Base-by-base conservation (phyloP, 116 monocot species). In the Posidonia oceanica region DNA sequence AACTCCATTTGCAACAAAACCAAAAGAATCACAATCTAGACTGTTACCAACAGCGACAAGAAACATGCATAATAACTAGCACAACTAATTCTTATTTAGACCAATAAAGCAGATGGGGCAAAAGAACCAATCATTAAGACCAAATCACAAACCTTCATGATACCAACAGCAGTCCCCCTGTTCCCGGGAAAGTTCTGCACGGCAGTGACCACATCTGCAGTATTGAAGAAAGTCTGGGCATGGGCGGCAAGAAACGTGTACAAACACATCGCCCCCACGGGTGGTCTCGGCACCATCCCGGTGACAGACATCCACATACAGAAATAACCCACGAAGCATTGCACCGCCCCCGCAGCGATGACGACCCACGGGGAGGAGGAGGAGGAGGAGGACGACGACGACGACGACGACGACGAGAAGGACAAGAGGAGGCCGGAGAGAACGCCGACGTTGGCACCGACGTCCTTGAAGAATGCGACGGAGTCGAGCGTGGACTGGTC, bases 391-490 rank as follows among this genome's bases (percentile, higher is more conserved):
- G n/a, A n/a, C n/a, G n/a, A n/a, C n/a, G n/a, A n/a, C n/a, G n/a
- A n/a, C n/a, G n/a, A n/a, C n/a, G n/a, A n/a, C n/a, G n/a, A n/a
- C n/a, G n/a, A n/a, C n/a, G n/a, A n/a, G n/a, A n/a, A 81, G 58
- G 87, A 78, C 66, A 76, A 76, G 59, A 96, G 84, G 61, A 91
- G 61, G 56, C 96, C 89, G 64, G 91, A 86, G 59, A 88, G 80
- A 44, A 91, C 74, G 48, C 91, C 96, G 64, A 77, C 80, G 77
- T 95, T 95, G 39, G 95, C 95, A 38, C 95, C 95, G 69, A 84
- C 14, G 80, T 96, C 91, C 73, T 96, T 96, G 89, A 89, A 96
- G 83, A 87, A 83, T 67, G 91, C 88, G 73, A 91, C 96, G 37
- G 80, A 74, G 64, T 89, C 83, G 61, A 96, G 96, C 5, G 96